Conservation (phyloP, 2,329 filamentous ascomycete species). For the Beauveria medogensis region DNA sequence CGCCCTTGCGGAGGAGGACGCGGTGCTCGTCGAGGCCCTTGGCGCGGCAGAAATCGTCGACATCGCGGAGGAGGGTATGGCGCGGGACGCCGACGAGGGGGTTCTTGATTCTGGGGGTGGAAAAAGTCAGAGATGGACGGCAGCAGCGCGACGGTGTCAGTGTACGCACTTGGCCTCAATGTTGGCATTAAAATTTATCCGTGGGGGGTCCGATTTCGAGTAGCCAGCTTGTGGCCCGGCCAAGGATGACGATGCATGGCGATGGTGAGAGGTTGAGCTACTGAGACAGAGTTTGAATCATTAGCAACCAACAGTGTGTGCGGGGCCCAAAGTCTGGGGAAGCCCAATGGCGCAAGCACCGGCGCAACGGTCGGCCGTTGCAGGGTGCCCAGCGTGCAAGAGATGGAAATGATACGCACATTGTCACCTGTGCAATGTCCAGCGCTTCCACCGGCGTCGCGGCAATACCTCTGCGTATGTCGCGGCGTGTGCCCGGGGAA, state of each 20-base stretch:
- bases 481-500: constrained; percentile 2
- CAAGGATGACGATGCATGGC: constrained; percentile 23
- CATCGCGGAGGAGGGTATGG: constrained; percentile 43
- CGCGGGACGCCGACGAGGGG: constrained; percentile 45
- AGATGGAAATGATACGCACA: background rate
- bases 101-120: constrained; percentile 31
- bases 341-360: background rate
- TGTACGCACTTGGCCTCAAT: constrained; percentile 35
- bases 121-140: background rate
- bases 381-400: background rate
- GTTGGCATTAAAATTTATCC: constrained; percentile 37
- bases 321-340: constrained; percentile 6
- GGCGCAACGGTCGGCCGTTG: background rate
- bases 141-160: background rate
- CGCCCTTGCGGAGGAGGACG: constrained; percentile 56
- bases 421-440: constrained; percentile 2
- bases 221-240: constrained; percentile 32
- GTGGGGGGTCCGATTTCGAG: constrained; percentile 22
- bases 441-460: background rate
- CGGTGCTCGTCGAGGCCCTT: constrained; percentile 52
- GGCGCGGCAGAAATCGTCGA: constrained; percentile 52
- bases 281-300: constrained; percentile 15
- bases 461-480: background rate
- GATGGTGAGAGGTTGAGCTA: constrained; percentile 16
- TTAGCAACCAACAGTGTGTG: background rate